Conservation (phyloP, 257 asterid species). For the Jaltomata sinuosa region DNA sequence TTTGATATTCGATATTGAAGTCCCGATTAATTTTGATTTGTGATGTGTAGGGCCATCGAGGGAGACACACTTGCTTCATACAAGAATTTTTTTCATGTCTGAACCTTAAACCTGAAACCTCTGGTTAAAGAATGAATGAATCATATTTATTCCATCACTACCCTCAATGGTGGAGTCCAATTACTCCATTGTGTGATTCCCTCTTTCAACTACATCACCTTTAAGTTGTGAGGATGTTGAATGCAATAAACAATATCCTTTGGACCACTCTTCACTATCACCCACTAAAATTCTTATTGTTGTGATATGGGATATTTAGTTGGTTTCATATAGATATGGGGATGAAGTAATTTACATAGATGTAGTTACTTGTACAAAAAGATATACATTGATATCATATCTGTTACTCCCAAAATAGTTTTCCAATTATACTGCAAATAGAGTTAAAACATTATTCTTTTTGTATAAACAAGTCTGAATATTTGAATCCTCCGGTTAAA, state of each 20-base stretch:
- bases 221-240: neutral
- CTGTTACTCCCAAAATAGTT: neutral
- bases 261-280: neutral
- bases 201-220: neutral
- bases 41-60: no score
- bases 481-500: neutral
- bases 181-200: neutral
- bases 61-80: no score
- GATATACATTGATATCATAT: neutral
- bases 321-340: neutral
- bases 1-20: no score
- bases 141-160: no score
- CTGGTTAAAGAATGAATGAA: no score
- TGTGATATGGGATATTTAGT: neutral
- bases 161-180: neutral
- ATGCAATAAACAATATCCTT: neutral
- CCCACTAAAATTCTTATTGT: neutral
- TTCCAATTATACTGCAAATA: no score
- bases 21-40: no score
- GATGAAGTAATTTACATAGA: neutral
- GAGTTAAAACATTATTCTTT: no score
- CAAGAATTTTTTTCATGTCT: no score
- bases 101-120: no score
- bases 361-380: neutral
- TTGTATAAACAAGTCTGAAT: no score